phyloP scores from a whole-genome alignment of 176 grass and related monocot species.

The Alloteropsis semialata region DNA sequence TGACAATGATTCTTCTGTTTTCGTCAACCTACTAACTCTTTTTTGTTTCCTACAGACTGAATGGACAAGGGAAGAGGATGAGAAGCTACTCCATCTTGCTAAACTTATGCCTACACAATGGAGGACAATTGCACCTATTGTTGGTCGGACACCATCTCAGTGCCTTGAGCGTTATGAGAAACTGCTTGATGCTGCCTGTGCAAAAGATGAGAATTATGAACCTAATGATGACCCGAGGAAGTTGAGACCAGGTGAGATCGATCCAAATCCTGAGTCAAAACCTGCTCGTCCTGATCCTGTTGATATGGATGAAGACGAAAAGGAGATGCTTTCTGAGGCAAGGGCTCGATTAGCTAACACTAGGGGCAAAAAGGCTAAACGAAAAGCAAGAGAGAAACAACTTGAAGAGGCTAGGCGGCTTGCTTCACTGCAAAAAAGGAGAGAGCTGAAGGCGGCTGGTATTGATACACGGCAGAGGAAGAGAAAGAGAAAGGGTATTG shows the following conservation, averaged over 20 bases:
- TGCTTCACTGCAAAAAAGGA: slow-evolving; percentile 89
- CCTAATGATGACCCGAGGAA: slow-evolving; percentile 82
- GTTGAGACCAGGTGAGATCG: slow-evolving; percentile 91
- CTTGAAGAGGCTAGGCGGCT: slow-evolving; percentile 93
- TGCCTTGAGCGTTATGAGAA: slow-evolving; percentile 96
- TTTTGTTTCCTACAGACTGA: slow-evolving; percentile 66
- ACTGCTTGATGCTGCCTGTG: slow-evolving; percentile 86
- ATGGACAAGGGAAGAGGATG: slow-evolving; percentile 98
- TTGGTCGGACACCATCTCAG: slow-evolving; percentile 89
- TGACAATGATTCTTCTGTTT: neutral
- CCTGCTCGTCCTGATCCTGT: slow-evolving; percentile 95
- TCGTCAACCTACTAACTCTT: neutral
- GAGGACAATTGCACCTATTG: slow-evolving; percentile 97
- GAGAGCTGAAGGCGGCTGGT: slow-evolving; percentile 90
- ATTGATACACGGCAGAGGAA: slow-evolving; percentile 72
- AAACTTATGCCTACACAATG: slow-evolving; percentile 98
- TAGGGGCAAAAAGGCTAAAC: slow-evolving; percentile 90
- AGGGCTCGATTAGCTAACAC: slow-evolving; percentile 90
- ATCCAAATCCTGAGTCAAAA: slow-evolving; percentile 93
- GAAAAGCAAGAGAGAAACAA: slow-evolving; percentile 97
- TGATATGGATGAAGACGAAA: slow-evolving; percentile 97
- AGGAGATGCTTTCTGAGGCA: slow-evolving; percentile 98
- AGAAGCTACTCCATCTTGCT: slow-evolving; percentile 92
- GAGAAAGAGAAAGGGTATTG: slow-evolving; percentile 87
- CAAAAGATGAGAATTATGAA: slow-evolving; percentile 91